A percentile compares a stretch with the other conserved stretches of the same genome.
Evolutionary conservation across 2,329 filamentous ascomycete species (phyloP).

Genomic region (Colletotrichum godetiae): DNA sequence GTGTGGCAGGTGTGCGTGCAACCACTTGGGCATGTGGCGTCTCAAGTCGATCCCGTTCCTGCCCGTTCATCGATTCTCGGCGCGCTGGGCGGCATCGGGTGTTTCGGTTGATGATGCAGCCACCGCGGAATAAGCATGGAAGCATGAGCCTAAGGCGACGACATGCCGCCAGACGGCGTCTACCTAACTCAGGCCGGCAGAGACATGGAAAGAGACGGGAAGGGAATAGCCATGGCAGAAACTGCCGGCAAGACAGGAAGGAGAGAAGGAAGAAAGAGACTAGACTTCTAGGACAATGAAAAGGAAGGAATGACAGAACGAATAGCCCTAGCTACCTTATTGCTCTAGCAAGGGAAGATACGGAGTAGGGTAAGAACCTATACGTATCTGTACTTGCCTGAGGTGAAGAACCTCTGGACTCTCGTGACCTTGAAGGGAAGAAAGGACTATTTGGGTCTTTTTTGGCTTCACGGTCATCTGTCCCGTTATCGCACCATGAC

Average conservation of each 20-base stretch:
- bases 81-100: conserved; percentile 15
- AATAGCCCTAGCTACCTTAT: background rate
- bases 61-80: conserved; percentile 25
- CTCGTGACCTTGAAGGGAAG: background rate
- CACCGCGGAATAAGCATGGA: conserved; percentile 24
- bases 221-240: background rate
- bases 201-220: conserved; percentile 10
- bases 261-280: background rate
- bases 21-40: conserved; percentile 23
- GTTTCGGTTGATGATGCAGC: conserved; percentile 34
- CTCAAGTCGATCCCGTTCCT: conserved; percentile 24
- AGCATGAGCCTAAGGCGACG: conserved; percentile 34
- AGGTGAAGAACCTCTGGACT: background rate
- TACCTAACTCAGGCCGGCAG: background rate
- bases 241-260: background rate
- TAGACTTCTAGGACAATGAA: background rate
- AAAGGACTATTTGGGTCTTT: background rate
- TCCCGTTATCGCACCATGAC: no score
- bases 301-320: background rate
- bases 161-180: conserved; percentile 9
- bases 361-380: background rate
- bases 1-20: conserved; percentile 3
- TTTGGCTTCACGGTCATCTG: no score
- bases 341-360: no score
- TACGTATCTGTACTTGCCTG: no score